Evolutionary conservation across 257 asterid genomes (phyloP).

Genomic region (Solanum sparsipilum): DNA sequence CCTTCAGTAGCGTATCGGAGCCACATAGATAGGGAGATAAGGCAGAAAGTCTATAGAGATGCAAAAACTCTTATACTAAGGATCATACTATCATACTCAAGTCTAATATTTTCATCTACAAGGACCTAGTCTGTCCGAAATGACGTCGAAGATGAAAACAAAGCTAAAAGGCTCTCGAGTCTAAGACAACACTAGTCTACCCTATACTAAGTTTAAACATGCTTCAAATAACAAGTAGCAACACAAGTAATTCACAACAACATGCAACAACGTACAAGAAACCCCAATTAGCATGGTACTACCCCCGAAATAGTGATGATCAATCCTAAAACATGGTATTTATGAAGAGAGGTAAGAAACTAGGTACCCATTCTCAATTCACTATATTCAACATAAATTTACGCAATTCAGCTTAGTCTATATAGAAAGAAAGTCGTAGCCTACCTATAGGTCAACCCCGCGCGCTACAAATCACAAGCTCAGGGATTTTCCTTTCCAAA

Average conservation of each 20-base stretch:
- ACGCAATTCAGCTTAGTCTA: too few relatives aligned
- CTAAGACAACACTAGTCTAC: background rate
- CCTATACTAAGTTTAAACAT: background rate
- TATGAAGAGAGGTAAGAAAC: background rate
- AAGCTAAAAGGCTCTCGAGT: background rate
- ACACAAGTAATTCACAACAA: background rate
- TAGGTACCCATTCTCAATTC: background rate
- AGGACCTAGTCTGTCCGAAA: too few relatives aligned
- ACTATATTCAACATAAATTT: too few relatives aligned
- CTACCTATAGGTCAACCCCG: too few relatives aligned
- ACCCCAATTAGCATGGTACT: background rate
- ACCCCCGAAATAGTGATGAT: background rate
- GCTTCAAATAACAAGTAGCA: too few relatives aligned
- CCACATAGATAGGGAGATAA: background rate
- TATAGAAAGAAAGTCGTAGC: too few relatives aligned
- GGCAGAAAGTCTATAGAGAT: background rate
- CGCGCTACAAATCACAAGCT: too few relatives aligned
- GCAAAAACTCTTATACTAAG: too few relatives aligned
- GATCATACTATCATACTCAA: too few relatives aligned
- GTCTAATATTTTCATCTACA: background rate
- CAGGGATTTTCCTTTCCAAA: too few relatives aligned
- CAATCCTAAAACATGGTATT: background rate
- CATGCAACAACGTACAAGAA: background rate
- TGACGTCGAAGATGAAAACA: background rate
- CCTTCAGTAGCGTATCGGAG: accelerated